phyloP scores from a whole-genome alignment of 495 filamentous ascomycete species.

The Aspergillus coremiiformis region DNA sequence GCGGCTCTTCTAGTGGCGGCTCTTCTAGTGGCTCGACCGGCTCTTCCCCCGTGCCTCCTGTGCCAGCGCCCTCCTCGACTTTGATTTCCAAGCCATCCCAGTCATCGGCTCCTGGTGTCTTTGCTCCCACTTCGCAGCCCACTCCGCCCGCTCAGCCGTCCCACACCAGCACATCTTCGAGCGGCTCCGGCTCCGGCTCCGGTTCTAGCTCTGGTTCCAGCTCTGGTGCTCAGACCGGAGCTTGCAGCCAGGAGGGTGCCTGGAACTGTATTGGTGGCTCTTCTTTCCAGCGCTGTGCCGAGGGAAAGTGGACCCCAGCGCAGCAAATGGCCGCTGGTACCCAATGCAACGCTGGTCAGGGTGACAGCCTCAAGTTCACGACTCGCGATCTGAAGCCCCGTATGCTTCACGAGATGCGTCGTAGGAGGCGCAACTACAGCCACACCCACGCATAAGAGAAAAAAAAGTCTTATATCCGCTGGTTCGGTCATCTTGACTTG shows the following conservation, averaged over 20 bases:
- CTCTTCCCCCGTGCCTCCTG: slow-evolving; percentile 7
- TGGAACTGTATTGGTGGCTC: slow-evolving; percentile 62
- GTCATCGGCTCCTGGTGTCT: slow-evolving; percentile 13
- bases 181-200: slow-evolving; percentile 2
- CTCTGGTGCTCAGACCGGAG: slow-evolving; percentile 26
- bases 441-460: slow-evolving; percentile 22
- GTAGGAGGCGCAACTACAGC: slow-evolving; percentile 22
- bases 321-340: slow-evolving; percentile 53
- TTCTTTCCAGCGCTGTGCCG: slow-evolving; percentile 55
- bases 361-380: slow-evolving; percentile 33
- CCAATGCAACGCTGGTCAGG: slow-evolving; percentile 47
- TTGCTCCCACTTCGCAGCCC: background rate
- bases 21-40: slow-evolving; percentile 6
- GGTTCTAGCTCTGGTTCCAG: background rate
- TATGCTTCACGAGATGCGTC: slow-evolving; percentile 26
- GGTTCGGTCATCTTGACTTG: background rate
- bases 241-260: slow-evolving; percentile 33
- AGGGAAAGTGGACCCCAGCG: slow-evolving; percentile 49
- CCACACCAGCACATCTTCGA: background rate
- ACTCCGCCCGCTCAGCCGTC: background rate
- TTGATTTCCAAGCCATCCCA: slow-evolving; percentile 22
- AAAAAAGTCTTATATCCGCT: background rate
- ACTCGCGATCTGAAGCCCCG: slow-evolving; percentile 22
- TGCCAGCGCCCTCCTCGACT: slow-evolving; percentile 18
- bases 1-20: slow-evolving; percentile 4